Conservation (phyloP, 176 grass and related monocot genomes). For the Alopecurus myosuroides region DNA sequence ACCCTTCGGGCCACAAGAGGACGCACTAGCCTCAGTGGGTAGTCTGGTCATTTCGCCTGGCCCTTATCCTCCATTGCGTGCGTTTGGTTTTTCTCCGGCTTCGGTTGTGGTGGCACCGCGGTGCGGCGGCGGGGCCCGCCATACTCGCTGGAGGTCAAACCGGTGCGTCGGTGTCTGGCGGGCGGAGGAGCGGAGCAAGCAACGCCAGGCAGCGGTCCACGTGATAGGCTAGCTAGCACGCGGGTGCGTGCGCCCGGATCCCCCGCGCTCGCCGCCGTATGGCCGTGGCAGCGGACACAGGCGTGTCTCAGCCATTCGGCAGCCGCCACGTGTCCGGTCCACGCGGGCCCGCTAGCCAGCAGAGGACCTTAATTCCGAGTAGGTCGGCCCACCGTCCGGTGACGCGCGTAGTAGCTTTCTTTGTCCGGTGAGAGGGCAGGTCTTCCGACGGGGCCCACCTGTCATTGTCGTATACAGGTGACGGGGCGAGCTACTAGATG, state of each 20-base stretch:
- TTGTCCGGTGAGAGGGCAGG: too few relatives aligned
- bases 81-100: not conserved
- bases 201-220: not conserved
- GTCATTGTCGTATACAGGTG: too few relatives aligned
- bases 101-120: not conserved
- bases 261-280: not conserved
- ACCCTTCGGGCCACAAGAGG: too few relatives aligned
- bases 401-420: too few relatives aligned
- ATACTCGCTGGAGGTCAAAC: not conserved
- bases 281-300: not conserved
- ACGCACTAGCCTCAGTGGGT: not conserved
- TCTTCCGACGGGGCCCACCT: too few relatives aligned
- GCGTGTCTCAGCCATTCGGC: not conserved
- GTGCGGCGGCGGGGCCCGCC: not conserved
- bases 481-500: too few relatives aligned
- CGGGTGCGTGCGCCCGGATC: not conserved
- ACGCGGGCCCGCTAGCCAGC: not conserved
- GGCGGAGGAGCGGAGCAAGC: not conserved
- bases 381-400: too few relatives aligned
- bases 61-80: slow-evolving; percentile 1
- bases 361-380: not conserved
- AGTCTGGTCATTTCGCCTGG: not conserved
- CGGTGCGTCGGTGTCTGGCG: not conserved
- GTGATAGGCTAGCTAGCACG: not conserved
- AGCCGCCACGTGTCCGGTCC: not conserved